Conservation (phyloP, 2,329 filamentous ascomycete genomes). For the Pseudocercospora fijiensis region DNA sequence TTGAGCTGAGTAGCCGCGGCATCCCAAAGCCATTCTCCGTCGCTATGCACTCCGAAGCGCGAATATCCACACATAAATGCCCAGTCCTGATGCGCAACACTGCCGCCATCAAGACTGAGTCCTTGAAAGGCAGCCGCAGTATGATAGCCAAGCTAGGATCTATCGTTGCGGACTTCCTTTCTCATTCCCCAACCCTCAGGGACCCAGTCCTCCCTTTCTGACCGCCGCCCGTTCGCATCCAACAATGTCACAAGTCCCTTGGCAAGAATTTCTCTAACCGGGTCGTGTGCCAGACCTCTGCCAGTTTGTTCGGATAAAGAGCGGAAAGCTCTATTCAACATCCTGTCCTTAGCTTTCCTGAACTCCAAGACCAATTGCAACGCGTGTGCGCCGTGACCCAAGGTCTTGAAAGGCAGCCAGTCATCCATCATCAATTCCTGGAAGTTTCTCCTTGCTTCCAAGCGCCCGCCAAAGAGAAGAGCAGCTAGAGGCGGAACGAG, state of each 20-base stretch:
- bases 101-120: background rate
- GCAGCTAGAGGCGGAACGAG: slow-evolving; percentile 32
- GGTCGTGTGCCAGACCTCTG: slow-evolving; percentile 22
- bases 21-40: background rate
- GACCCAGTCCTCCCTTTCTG: background rate
- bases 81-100: slow-evolving; percentile 8
- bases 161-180: background rate
- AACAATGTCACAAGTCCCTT: slow-evolving; percentile 25
- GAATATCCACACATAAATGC: slow-evolving; percentile 6
- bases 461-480: slow-evolving; percentile 35
- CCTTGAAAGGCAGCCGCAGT: background rate
- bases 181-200: slow-evolving; percentile 5
- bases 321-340: slow-evolving; percentile 34
- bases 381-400: slow-evolving; percentile 21
- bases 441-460: slow-evolving; percentile 23
- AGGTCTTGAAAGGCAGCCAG: slow-evolving; percentile 39
- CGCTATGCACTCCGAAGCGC: slow-evolving; percentile 5
- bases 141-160: background rate
- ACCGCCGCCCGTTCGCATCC: background rate
- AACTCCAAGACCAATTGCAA: slow-evolving; percentile 39
- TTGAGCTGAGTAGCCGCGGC: background rate
- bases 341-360: slow-evolving; percentile 38
- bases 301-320: slow-evolving; percentile 18
- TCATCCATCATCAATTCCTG: slow-evolving; percentile 37
- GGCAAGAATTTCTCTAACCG: slow-evolving; percentile 26